Evolutionary conservation across 2,329 filamentous ascomycete species (phyloP), one percentile per base, ranked within the genome.

Genomic region (Penicillium sp.): DNA sequence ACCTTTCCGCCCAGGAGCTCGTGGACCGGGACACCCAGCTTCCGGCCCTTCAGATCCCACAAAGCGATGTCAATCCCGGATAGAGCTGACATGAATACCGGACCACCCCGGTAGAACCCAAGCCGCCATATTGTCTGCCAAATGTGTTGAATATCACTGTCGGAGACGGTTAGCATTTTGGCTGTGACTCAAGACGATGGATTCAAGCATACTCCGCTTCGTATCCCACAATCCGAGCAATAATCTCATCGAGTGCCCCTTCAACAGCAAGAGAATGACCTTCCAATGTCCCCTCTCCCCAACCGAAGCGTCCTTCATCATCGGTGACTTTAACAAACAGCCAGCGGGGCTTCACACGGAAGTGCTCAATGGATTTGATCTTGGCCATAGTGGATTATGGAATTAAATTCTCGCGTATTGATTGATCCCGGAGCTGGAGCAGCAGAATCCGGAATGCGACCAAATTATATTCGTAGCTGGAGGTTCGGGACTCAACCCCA

Each of bases 61-160:
- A 89, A 69, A 0, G 85, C 85, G 62, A 90, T 90, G 60, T 90
- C 86, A 45, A 90, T 80, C 2, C 87, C 87, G 0, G 84, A 79
- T 13, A 90, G 68, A 0, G 86, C 87, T 53, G 81, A 86, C 85
- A 90, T 89, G 55, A 91, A 83, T 4, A 90, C 85, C 0, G 86
- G 84, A 0, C 86, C 87, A 1, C 86, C 86, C 19, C 87, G 76
- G 65, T 90, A 90, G 66, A 90, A 91, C 0, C 80, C 79, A 33
- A 78, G 72, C 39, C 87, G 77, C 78, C 82, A 89, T 26, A 80
- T 78, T 52, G 77, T 76, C 64, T 89, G 85, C 87, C 87, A 91
- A 50, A 90, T 84, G 54, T 88, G 82, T 62, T 91, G 86, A 55
- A 90, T 90, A 43, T 88, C 82, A 62, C 83, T 87, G 40, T 29